phyloP scores from a whole-genome alignment of 1,284 basidiomycete genomes.

The Vanrija sp. region DNA sequence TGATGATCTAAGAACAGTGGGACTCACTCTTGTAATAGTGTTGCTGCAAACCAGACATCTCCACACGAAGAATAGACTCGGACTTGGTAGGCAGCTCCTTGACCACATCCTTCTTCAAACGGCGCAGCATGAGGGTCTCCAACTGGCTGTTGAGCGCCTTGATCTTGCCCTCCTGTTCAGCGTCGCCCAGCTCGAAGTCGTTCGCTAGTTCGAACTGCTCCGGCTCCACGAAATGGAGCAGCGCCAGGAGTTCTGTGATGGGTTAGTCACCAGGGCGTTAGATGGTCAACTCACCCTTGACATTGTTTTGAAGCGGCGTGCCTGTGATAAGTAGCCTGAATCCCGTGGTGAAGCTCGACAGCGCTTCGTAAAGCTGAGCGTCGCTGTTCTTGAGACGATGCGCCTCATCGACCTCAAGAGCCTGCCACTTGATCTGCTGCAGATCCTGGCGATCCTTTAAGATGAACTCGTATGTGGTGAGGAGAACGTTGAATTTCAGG shows the following conservation, averaged over 20 bases:
- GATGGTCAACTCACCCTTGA: constrained; percentile 66
- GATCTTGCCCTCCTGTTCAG: constrained; percentile 90
- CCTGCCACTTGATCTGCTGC: constrained; percentile 95
- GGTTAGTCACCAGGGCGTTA: constrained; percentile 5
- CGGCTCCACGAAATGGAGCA: constrained; percentile 99
- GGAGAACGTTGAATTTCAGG: constrained; percentile 91
- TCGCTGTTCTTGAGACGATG: constrained; percentile 98
- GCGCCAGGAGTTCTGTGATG: constrained; percentile 74
- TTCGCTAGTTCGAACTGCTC: constrained; percentile 87
- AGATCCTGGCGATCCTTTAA: constrained; percentile 87
- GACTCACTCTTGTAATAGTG: constrained; percentile 86
- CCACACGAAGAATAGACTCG: constrained; percentile 93
- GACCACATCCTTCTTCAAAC: constrained; percentile 95
- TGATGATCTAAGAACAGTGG: background rate
- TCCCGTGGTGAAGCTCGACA: constrained; percentile 81
- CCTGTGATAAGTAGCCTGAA: constrained; percentile 96
- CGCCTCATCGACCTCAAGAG: constrained; percentile 94
- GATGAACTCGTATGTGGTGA: constrained; percentile 97
- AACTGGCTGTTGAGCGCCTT: constrained; percentile 91
- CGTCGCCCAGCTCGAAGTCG: constrained; percentile 92
- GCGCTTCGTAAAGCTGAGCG: constrained; percentile 92
- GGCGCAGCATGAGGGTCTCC: constrained; percentile 89
- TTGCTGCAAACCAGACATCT: constrained; percentile 96
- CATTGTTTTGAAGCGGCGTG: constrained; percentile 97
- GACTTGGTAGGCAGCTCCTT: constrained; percentile 96